Evolutionary conservation across 495 filamentous ascomycete genomes (phyloP).

Genomic region (Chaetomium cochliodes): DNA sequence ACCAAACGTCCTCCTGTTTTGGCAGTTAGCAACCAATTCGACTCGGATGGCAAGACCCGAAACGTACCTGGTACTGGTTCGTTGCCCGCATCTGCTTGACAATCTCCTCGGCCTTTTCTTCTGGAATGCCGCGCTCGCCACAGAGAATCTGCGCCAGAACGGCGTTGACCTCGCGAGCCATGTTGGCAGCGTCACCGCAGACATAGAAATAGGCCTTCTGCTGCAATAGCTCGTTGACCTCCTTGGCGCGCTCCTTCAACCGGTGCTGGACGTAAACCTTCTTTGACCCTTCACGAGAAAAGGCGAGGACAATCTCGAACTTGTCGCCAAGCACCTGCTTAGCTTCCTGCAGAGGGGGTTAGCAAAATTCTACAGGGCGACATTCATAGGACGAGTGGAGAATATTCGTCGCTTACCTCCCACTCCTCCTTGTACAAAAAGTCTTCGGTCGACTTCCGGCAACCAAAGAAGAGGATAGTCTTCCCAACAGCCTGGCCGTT

Average conservation of each 20-base stretch:
- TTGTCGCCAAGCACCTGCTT: conserved; percentile 78
- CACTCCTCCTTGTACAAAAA: conserved; percentile 92
- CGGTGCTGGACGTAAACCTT: conserved; percentile 99
- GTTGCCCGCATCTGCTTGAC: conserved; percentile 91
- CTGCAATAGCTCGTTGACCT: conserved; percentile 84
- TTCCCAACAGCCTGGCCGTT: conserved; percentile 83
- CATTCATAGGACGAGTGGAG: background rate
- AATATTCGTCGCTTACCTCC: conserved; percentile 63
- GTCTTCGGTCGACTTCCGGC: conserved; percentile 79
- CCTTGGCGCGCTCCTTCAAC: conserved; percentile 73
- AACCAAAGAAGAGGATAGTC: conserved; percentile 92
- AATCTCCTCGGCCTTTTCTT: conserved; percentile 87
- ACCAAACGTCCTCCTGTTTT: conserved; percentile 81
- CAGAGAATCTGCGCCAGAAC: conserved; percentile 81
- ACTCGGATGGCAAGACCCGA: background rate
- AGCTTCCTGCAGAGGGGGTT: conserved; percentile 59
- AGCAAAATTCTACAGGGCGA: conserved; percentile 4
- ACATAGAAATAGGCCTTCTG: conserved; percentile 95
- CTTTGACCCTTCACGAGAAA: conserved; percentile 77
- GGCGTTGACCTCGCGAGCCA: conserved; percentile 94
- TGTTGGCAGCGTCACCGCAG: conserved; percentile 96
- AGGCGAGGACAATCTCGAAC: conserved; percentile 85
- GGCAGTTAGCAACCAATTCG: conserved; percentile 28
- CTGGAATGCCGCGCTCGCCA: conserved; percentile 72
- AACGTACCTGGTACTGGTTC: conserved; percentile 87